Percentiles rank a stretch among this genome's conserved stretches.
phyloP scores from a whole-genome alignment of 2,329 filamentous ascomycete species.

The Ciborinia camelliae region DNA sequence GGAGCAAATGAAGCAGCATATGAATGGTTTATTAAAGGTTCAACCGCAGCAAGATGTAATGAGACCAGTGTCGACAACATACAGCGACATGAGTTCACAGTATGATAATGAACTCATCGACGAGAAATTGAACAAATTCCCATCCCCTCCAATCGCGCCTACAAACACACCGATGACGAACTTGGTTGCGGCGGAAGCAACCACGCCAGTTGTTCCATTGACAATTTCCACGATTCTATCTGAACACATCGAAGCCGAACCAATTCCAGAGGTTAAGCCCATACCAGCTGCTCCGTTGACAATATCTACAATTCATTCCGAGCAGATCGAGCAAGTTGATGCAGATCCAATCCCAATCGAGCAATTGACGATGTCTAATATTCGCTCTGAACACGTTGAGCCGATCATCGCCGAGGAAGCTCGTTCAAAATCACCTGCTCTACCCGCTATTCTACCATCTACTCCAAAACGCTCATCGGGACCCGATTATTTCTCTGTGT shows the following conservation, averaged over 20 bases:
- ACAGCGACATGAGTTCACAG: slow-evolving; percentile 53
- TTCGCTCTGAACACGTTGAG: slow-evolving; percentile 39
- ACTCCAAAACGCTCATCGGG: background rate
- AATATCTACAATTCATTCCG: slow-evolving; percentile 42
- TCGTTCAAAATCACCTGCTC: slow-evolving; percentile 18
- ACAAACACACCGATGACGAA: slow-evolving; percentile 33
- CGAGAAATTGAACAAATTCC: slow-evolving; percentile 53
- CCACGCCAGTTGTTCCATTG: slow-evolving; percentile 24
- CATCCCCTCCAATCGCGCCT: slow-evolving; percentile 48
- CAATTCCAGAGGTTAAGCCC: background rate
- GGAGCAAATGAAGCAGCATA: slow-evolving; percentile 31
- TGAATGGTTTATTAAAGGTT: slow-evolving; percentile 25
- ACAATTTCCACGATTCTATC: slow-evolving; percentile 38
- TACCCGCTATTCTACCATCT: slow-evolving; percentile 3
- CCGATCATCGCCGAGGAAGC: slow-evolving; percentile 18
- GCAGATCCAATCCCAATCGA: slow-evolving; percentile 26
- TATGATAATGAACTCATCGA: slow-evolving; percentile 48
- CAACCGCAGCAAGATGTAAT: slow-evolving; percentile 29
- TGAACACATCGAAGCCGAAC: slow-evolving; percentile 40
- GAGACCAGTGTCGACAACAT: slow-evolving; percentile 48
- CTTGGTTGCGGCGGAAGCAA: slow-evolving; percentile 15
- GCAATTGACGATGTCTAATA: slow-evolving; percentile 38
- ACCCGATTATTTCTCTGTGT: slow-evolving; percentile 31
- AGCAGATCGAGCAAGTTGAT: slow-evolving; percentile 39
- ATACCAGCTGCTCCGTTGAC: slow-evolving; percentile 29